Base-by-base conservation (phyloP, 2,329 filamentous ascomycete species). In the Fusarium piperis region DNA sequence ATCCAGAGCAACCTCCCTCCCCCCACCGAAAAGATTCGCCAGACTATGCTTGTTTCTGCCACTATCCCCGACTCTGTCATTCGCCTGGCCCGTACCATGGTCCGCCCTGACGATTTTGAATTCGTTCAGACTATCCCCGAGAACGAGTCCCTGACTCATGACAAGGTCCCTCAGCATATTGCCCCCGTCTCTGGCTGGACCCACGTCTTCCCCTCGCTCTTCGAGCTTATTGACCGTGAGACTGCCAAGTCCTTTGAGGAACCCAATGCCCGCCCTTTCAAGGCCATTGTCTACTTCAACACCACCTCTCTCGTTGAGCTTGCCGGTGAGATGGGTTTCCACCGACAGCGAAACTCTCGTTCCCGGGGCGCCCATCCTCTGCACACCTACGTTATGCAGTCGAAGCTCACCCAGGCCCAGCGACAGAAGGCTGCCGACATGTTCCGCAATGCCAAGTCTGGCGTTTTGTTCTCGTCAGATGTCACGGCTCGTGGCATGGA, bases 31-130 rank as follows among this genome's bases (percentile, higher is more conserved):
- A 89, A 91, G 67, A 87, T 92, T 60, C 91, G 95, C 56, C 96
- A 99, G 81, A 98, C 95, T 8, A 90, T 99, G 76, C 91, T 99
- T 81, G 98, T 97, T 81, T 98, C 95, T 15, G 96, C 96, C 48
- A 99, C 96, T 12, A 93, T 99, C 33, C 94, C 95, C 51, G 87
- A 88, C 65, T 90, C 94, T 70, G 95, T 99, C 48, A 91, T 97
- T 73, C 83, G 88, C 46, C 88, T 98, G 55, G 95, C 97, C 41
- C 89, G 91, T 66, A 83, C 85, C 73, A 94, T 94, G 73, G 91
- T 98, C 79, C 94, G 95, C 79, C 88, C 89, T 2, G 85, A 87
- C 67, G 88, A 94, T 74, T 98, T 97, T 81, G 90, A 97, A 79
- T 97, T 96, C 77, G 90, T 98, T 67, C 93, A 95, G 81, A 97